Base-by-base conservation (phyloP, 768 basidiomycete genomes). In the Leucocoprinus leucothites region DNA sequence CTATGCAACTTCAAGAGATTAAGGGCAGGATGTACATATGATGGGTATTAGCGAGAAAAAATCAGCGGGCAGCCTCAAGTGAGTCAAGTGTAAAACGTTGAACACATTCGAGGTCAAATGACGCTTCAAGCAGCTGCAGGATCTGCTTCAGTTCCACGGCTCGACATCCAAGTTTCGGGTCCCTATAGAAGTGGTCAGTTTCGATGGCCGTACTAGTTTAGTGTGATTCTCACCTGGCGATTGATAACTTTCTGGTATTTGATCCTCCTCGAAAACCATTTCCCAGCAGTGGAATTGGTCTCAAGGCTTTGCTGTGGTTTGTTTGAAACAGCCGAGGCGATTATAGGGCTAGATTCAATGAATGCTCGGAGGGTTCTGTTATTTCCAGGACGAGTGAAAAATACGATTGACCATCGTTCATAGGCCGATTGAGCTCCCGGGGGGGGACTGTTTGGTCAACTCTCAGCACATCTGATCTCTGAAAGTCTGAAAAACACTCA, bases 371-470 rank as follows among this genome's bases (percentile, higher is more conserved):
- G 77, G 1, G 74, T 54, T 35, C 76, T 69, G 1, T 73, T 72
- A 62, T 85, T 77, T 8, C 78, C 80, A 0, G 86, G 86, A 19
- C 87, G 74, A 0, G 78, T 82, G 69, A 89, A 87, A 67, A 80
- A 89, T 0, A 85, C 86, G 9, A 87, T 68, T 3, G 86, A 89
- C 80, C 82, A 87, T 8, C 87, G 75, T 31, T 80, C 79, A 25
- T 73, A 65, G 6, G 71, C 64, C 1, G 69, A 69, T 65, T 90
- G 87, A 2, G 66, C 58, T 5, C 82, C 80, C 0, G 87, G 86
- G 0, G 87, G 82, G 8, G 84, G 78, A 0, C 81, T 82, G 31
- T 5, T 31, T 31, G 31, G 31, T 31, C 31, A 31, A 11, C n/a
- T n/a, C n/a, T n/a, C n/a, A n/a, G n/a, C n/a, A n/a, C n/a, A n/a